These are phyloP conservation scores for grape (Vitis vinifera) DNA, from an alignment of 164 flowering plant species.

Conservation along the genomic window DNA sequence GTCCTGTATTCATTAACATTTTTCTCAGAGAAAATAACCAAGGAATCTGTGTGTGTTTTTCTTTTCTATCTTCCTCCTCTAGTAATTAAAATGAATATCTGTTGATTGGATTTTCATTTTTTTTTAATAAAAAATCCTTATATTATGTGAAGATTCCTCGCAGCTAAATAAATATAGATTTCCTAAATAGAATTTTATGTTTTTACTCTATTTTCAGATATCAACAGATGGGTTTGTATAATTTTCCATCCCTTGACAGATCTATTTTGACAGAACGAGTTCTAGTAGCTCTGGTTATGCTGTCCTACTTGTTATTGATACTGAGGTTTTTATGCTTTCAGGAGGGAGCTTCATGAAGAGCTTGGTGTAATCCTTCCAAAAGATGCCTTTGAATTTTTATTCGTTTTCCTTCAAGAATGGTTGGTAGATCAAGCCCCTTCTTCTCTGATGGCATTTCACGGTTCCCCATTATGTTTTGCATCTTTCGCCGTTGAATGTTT, in stretches of 20 bases:
- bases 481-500: too few relatives aligned
- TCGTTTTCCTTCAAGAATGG: slow-evolving; percentile 74
- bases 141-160: too few relatives aligned
- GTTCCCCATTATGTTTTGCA: neutral
- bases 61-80: too few relatives aligned
- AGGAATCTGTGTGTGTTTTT: too few relatives aligned
- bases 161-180: neutral
- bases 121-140: too few relatives aligned
- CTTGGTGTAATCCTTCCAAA: slow-evolving; percentile 78
- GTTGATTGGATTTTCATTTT: too few relatives aligned
- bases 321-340: slow-evolving; percentile 27
- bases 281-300: neutral
- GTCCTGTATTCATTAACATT: too few relatives aligned
- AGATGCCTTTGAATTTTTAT: slow-evolving; percentile 88
- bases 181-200: neutral
- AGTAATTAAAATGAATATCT: too few relatives aligned
- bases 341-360: slow-evolving; percentile 97
- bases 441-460: neutral
- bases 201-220: neutral
- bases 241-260: neutral
- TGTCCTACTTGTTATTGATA: slow-evolving; percentile 1
- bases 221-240: neutral
- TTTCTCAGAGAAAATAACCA: too few relatives aligned
- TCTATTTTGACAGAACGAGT: neutral
- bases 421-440: slow-evolving; percentile 30